A percentile compares a stretch with the other conserved stretches of the same genome.
These are phyloP conservation scores for Aureobasidium sp. DNA, from an alignment of 2,329 filamentous ascomycete species.

Conservation along the genomic window DNA sequence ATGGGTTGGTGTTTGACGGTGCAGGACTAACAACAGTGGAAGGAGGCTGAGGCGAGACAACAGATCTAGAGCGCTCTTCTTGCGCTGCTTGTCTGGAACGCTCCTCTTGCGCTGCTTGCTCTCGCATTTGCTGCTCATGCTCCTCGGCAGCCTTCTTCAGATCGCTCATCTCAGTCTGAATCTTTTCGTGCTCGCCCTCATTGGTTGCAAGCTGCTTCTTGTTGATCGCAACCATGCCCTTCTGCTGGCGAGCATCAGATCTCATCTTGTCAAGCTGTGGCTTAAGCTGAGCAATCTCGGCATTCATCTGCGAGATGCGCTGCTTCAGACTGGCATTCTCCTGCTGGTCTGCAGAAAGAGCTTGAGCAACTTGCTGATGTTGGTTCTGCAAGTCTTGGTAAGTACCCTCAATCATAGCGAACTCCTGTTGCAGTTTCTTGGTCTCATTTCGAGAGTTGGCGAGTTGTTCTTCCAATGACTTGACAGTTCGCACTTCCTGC, in stretches of 20 bases:
- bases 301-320: slow-evolving; percentile 74
- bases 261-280: slow-evolving; percentile 90
- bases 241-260: slow-evolving; percentile 87
- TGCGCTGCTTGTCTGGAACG: slow-evolving; percentile 31
- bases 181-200: slow-evolving; percentile 80
- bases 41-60: slow-evolving; percentile 29
- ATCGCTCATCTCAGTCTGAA: slow-evolving; percentile 70
- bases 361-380: slow-evolving; percentile 66
- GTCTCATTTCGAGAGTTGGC: slow-evolving; percentile 70
- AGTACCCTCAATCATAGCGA: slow-evolving; percentile 71
- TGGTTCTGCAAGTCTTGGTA: slow-evolving; percentile 77
- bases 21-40: slow-evolving; percentile 60
- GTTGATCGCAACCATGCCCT: slow-evolving; percentile 93
- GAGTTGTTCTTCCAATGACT: slow-evolving; percentile 76
- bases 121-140: slow-evolving; percentile 26
- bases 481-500: slow-evolving; percentile 83
- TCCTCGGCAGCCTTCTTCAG: slow-evolving; percentile 49
- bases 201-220: slow-evolving; percentile 93
- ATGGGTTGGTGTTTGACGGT: slow-evolving; percentile 75
- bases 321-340: slow-evolving; percentile 84
- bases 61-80: slow-evolving; percentile 22
- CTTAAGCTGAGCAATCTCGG: slow-evolving; percentile 74
- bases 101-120: slow-evolving; percentile 31
- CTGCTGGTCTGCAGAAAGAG: slow-evolving; percentile 77
- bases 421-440: slow-evolving; percentile 74